Percentiles rank a stretch among this genome's conserved stretches.
Evolutionary conservation across 2,329 filamentous ascomycete genomes (phyloP).

Genomic region (Aphanocladium album): DNA sequence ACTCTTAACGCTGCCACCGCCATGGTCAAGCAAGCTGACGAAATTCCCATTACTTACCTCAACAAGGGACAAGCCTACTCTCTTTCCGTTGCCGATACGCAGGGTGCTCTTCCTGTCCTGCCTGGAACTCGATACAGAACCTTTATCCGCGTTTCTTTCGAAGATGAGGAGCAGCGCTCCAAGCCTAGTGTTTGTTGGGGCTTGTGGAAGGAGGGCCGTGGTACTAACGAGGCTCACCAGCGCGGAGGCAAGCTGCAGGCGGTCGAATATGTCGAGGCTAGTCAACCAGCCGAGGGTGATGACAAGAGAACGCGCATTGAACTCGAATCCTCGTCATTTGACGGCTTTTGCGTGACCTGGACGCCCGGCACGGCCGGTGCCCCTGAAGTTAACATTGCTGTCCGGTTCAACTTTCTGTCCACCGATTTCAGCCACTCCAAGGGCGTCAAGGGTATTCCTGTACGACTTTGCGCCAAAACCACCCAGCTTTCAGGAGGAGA

Average conservation of each 20-base stretch:
- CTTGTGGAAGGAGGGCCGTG: slow-evolving; percentile 91
- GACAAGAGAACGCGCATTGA: slow-evolving; percentile 65
- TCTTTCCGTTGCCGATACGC: slow-evolving; percentile 75
- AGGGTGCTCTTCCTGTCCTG: slow-evolving; percentile 51
- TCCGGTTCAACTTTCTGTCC: slow-evolving; percentile 96
- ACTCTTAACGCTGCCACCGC: slow-evolving; percentile 91
- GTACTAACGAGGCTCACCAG: slow-evolving; percentile 93
- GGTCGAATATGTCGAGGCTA: slow-evolving; percentile 81
- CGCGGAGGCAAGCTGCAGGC: slow-evolving; percentile 87
- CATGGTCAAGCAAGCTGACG: slow-evolving; percentile 85
- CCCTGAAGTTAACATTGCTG: slow-evolving; percentile 77
- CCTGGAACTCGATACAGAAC: slow-evolving; percentile 75
- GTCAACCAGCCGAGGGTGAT: slow-evolving; percentile 54
- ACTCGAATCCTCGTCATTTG: slow-evolving; percentile 75
- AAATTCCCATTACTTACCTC: slow-evolving; percentile 95
- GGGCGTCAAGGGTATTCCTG: slow-evolving; percentile 94
- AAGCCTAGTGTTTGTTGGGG: slow-evolving; percentile 80
- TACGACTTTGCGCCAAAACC: slow-evolving; percentile 88
- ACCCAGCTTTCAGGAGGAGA: slow-evolving; percentile 51
- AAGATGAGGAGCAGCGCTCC: slow-evolving; percentile 87
- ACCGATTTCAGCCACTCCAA: slow-evolving; percentile 99
- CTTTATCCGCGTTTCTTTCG: slow-evolving; percentile 91
- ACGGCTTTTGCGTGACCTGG: slow-evolving; percentile 91
- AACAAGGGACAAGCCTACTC: slow-evolving; percentile 97
- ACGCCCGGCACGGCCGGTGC: slow-evolving; percentile 63